Base-by-base conservation (phyloP, 176 grass and related monocot species). In the Juncus effusus region DNA sequence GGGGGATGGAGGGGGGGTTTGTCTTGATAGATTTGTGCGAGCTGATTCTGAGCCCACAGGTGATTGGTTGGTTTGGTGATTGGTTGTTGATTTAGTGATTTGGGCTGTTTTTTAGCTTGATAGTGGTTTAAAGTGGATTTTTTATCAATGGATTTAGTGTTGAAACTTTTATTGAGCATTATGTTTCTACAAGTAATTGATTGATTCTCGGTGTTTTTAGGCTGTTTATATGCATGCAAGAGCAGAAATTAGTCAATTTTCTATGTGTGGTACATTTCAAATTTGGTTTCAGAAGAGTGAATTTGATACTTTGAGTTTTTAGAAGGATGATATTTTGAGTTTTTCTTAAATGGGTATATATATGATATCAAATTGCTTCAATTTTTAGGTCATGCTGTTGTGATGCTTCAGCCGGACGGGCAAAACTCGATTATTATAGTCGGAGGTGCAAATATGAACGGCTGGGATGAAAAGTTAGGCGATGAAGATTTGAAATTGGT, bases 401-500 rank as follows among this genome's bases (percentile, higher is more conserved):
- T 99, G 55, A 99, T 99, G 88, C 80, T 99, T 61, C 87, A 89
- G 80, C 81, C 94, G 0, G 72, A 84, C 70, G 94, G 94, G 2
- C 88, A 93, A 83, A 93, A 99, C 65, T 89, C 94, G 52, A 93
- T 99, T 73, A 99, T 99, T 72, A 93, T 99, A n/a, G 89, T 99
- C 3, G 89, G 89, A 41, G 88, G 94, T 63, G 85, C 94, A 4
- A 99, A 99, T 79, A 99, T 99, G 89, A 80, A 78, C 73, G 86
- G 89, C 14, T 93, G 94, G 94, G 74, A 86, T 13, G 39, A 78
- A 5, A 86, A 81, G 35, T 72, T 86, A 38, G 65, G 66, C 3
- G 10, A 16, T 38, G 80, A 87, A 58, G 89, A 93, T 58, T 65
- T 93, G 47, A 78, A 90, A n/a, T 64, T 93, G 51, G 80, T 99